These are phyloP conservation scores for Lipomyces yamanashiensis DNA, from an alignment of 805 yeast species.

Conservation along the genomic window DNA sequence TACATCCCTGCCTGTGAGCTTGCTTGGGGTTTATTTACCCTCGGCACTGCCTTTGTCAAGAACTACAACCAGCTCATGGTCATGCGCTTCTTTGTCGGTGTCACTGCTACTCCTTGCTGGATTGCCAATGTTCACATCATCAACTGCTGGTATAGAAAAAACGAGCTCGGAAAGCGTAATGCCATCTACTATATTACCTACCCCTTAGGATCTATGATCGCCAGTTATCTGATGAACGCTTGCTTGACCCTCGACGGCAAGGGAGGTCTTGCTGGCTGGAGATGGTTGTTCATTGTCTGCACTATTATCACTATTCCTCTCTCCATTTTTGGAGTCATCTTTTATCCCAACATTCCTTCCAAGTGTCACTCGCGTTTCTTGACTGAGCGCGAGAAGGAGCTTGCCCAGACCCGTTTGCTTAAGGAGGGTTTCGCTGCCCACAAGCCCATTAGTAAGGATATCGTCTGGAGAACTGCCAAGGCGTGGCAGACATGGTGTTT, in stretches of 20 bases:
- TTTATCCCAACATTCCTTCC: constrained; percentile 56
- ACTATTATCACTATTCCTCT: constrained; percentile 48
- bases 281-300: constrained; percentile 68
- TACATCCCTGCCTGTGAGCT: constrained; percentile 62
- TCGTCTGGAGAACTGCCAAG: constrained; percentile 10
- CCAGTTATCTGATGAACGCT: constrained; percentile 60
- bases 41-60: constrained; percentile 57
- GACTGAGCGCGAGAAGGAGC: constrained; percentile 37
- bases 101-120: constrained; percentile 70
- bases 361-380: constrained; percentile 38
- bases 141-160: constrained; percentile 62
- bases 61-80: constrained; percentile 55
- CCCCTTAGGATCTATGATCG: constrained; percentile 51
- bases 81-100: constrained; percentile 68
- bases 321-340: constrained; percentile 46
- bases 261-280: constrained; percentile 60
- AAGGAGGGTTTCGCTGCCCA: constrained; percentile 30
- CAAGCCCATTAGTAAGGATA: constrained; percentile 1
- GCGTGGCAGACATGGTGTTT: constrained; percentile 33
- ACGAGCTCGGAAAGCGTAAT: constrained; percentile 55
- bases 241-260: constrained; percentile 50
- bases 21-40: constrained; percentile 70
- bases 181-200: constrained; percentile 51
- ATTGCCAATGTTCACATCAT: constrained; percentile 50
- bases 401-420: constrained; percentile 35